These are phyloP conservation scores for Microstegium vimineum DNA, from an alignment of 176 grass and related monocot genomes.

Conservation along the genomic window DNA sequence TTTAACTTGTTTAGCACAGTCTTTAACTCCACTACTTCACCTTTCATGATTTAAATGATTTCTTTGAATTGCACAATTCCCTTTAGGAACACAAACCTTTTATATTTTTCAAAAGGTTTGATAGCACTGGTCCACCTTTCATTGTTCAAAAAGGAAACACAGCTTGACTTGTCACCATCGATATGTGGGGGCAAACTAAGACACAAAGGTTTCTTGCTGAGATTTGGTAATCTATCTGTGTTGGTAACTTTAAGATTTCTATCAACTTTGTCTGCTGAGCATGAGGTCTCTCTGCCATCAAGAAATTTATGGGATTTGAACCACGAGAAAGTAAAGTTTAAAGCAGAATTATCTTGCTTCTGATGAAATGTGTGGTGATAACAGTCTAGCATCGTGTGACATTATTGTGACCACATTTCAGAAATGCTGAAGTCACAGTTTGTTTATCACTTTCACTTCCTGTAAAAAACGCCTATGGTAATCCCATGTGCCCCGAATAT, in stretches of 20 bases:
- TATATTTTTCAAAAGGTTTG: not conserved
- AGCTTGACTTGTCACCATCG: constrained; percentile 1
- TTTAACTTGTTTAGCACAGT: constrained; percentile 4
- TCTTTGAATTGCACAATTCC: not conserved
- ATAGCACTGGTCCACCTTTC: not conserved
- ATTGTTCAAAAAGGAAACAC: not conserved
- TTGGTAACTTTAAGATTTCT: constrained; percentile 2
- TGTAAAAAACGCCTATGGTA: not conserved
- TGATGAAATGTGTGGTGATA: not conserved
- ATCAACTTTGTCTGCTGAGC: not conserved
- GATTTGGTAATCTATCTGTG: not conserved
- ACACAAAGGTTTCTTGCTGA: not conserved
- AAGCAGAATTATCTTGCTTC: not conserved
- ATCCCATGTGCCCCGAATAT: not conserved
- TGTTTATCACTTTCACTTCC: not conserved
- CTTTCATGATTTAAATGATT: not conserved
- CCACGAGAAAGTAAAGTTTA: not conserved
- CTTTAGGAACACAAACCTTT: not conserved
- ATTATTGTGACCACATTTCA: not conserved
- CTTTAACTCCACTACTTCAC: not conserved
- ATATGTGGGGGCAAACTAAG: not conserved
- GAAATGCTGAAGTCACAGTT: constrained; percentile 2
- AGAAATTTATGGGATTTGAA: not conserved
- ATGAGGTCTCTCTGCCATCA: not conserved
- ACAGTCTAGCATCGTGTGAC: not conserved